These are phyloP conservation scores for Nidula niveotomentosa DNA, from an alignment of 1,284 basidiomycete genomes.

Conservation along the genomic window DNA sequence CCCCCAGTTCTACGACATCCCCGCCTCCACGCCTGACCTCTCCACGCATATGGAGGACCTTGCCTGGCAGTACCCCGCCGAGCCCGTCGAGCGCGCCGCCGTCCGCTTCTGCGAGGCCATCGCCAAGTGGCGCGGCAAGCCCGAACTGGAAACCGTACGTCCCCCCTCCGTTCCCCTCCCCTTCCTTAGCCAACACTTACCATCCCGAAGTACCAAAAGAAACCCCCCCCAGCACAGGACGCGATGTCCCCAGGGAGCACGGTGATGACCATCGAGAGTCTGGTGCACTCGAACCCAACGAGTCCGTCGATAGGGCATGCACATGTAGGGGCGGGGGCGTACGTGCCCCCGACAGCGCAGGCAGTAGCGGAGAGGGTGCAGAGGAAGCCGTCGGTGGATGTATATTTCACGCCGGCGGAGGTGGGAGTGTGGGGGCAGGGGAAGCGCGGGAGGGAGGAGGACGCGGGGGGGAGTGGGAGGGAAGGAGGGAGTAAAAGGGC, in stretches of 20 bases:
- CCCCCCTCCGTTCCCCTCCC: conserved; percentile 2
- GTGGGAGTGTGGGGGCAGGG: conserved; percentile 8
- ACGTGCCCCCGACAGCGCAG: not conserved
- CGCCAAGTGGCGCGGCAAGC: conserved; percentile 77
- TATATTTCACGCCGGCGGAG: conserved; percentile 28
- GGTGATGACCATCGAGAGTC: conserved; percentile 56
- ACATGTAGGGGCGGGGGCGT: conserved; percentile 1
- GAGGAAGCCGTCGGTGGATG: conserved; percentile 36
- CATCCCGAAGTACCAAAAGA: conserved; percentile 55
- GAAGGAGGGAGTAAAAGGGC: conserved; percentile 8
- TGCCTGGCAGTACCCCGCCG: conserved; percentile 76
- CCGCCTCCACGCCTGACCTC: conserved; percentile 65
- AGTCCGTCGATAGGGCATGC: conserved; percentile 39
- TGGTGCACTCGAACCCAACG: conserved; percentile 63
- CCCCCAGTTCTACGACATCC: conserved; percentile 71
- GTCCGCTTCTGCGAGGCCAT: conserved; percentile 79
- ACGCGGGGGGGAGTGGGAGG: conserved; percentile 10
- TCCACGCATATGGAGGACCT: conserved; percentile 79
- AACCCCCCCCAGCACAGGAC: conserved; percentile 15
- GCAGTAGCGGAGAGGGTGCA: conserved; percentile 15
- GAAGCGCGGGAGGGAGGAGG: conserved; percentile 1
- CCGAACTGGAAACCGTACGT: conserved; percentile 74
- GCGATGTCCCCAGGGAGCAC: conserved; percentile 24
- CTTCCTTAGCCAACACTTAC: conserved; percentile 11
- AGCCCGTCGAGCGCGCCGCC: conserved; percentile 76